phyloP scores from a whole-genome alignment of 2,329 filamentous ascomycete genomes.

The Ceratocystis huliohia region DNA sequence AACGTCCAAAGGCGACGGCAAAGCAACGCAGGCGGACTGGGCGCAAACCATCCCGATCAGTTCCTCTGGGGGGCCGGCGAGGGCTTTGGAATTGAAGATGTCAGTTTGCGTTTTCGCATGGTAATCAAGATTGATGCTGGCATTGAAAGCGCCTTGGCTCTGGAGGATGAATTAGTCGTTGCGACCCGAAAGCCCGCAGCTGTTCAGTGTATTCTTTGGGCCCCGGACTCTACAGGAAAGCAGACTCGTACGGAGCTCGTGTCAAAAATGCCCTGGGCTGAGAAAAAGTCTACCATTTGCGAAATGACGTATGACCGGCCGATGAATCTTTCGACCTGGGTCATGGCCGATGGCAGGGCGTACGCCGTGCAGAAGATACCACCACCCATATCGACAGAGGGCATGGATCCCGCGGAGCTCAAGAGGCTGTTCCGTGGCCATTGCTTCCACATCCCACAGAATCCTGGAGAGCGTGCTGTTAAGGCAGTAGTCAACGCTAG shows the following conservation, averaged over 20 bases:
- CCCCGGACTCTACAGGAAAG: slow-evolving; percentile 63
- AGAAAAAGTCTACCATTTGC: slow-evolving; percentile 59
- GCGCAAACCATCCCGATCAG: slow-evolving; percentile 44
- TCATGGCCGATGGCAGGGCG: slow-evolving; percentile 72
- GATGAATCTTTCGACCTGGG: slow-evolving; percentile 92
- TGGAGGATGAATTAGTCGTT: slow-evolving; percentile 87
- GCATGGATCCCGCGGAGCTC: slow-evolving; percentile 27
- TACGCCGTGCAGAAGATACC: slow-evolving; percentile 75
- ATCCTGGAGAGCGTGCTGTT: slow-evolving; percentile 47
- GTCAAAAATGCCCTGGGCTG: slow-evolving; percentile 74
- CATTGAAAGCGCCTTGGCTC: slow-evolving; percentile 71
- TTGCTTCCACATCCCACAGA: slow-evolving; percentile 69
- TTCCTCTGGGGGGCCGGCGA: slow-evolving; percentile 68
- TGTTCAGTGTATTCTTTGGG: slow-evolving; percentile 95
- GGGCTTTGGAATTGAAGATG: slow-evolving; percentile 67
- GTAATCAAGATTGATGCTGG: slow-evolving; percentile 96
- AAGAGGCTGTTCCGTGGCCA: slow-evolving; percentile 75
- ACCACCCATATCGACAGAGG: slow-evolving; percentile 27
- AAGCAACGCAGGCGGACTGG: slow-evolving; percentile 46
- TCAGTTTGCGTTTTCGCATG: slow-evolving; percentile 88
- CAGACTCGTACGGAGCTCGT: slow-evolving; percentile 88
- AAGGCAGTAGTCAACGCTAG: slow-evolving; percentile 81
- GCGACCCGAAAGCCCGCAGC: slow-evolving; percentile 83
- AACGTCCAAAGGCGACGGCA: slow-evolving; percentile 51
- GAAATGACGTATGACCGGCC: slow-evolving; percentile 91